Conservation (phyloP, 2,329 filamentous ascomycete genomes). For the Huntiella bhutanensis region DNA sequence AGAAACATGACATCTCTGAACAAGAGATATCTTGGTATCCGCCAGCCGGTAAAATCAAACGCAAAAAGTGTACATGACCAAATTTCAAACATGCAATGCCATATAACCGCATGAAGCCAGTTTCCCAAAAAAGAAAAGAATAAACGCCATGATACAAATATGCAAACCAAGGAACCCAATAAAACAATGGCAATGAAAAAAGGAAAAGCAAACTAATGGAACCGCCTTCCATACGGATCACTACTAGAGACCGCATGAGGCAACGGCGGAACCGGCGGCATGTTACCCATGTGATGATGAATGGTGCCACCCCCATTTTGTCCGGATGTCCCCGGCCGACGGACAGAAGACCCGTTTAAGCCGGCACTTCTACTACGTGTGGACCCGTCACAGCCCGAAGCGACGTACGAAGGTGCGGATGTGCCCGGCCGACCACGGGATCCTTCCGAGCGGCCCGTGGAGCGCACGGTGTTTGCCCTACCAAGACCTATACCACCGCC, state of each 20-base stretch:
- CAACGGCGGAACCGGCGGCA: slow-evolving; percentile 9
- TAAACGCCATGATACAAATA: slow-evolving; percentile 1
- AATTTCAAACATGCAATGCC: background rate
- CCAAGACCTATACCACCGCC: slow-evolving; percentile 6
- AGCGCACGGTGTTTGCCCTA: slow-evolving; percentile 7
- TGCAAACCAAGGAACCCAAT: background rate
- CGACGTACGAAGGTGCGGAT: background rate
- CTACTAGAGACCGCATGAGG: slow-evolving; percentile 8
- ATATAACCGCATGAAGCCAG: slow-evolving; percentile 2
- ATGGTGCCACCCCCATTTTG: background rate
- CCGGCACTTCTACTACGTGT: background rate
- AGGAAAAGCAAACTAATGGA: slow-evolving; percentile 4
- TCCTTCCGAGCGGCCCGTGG: slow-evolving; percentile 2
- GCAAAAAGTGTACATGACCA: too few relatives aligned
- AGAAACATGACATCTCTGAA: too few relatives aligned
- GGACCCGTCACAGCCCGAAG: background rate
- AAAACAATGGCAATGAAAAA: background rate
- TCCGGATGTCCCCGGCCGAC: background rate
- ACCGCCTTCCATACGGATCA: slow-evolving; percentile 9
- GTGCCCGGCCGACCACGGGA: slow-evolving; percentile 2
- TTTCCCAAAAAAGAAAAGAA: slow-evolving; percentile 5
- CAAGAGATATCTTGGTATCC: too few relatives aligned
- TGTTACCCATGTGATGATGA: background rate
- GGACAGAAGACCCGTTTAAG: background rate
- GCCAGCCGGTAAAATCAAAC: too few relatives aligned